A percentile compares a stretch with the other conserved stretches of the same genome.
Conservation (phyloP, 2,329 filamentous ascomycete species). For the Leptographium flavum region DNA sequence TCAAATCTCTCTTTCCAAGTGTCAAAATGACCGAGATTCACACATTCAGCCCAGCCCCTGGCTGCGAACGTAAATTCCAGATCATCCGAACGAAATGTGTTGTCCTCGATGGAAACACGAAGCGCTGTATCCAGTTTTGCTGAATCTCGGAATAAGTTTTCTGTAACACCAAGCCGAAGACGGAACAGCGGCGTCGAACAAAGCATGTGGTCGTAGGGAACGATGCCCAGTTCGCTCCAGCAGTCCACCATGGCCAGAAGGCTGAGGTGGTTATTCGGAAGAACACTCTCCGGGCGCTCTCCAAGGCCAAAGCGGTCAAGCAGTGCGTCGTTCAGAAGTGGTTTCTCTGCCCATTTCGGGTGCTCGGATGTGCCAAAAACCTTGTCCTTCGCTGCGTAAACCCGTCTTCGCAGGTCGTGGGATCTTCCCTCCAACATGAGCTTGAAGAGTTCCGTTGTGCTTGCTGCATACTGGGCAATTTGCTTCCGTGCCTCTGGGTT, state of each 20-base stretch:
- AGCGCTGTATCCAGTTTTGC: constrained; percentile 73
- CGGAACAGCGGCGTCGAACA: constrained; percentile 96
- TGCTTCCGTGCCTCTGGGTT: constrained; percentile 87
- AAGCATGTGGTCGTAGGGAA: constrained; percentile 99
- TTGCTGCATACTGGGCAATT: constrained; percentile 85
- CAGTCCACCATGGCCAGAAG: constrained; percentile 96
- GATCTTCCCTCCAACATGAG: constrained; percentile 82
- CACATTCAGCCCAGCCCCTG: constrained; percentile 87
- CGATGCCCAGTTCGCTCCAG: constrained; percentile 86
- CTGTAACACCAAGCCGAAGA: constrained; percentile 91
- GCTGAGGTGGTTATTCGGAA: constrained; percentile 87
- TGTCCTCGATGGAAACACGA: constrained; percentile 74
- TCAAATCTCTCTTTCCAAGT: constrained; percentile 86
- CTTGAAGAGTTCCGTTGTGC: constrained; percentile 89
- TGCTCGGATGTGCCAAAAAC: constrained; percentile 63
- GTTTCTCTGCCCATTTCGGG: constrained; percentile 43
- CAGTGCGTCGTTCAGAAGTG: constrained; percentile 67
- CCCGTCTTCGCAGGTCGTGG: constrained; percentile 57
- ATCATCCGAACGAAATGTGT: constrained; percentile 87
- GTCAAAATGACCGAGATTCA: constrained; percentile 81
- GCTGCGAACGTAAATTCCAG: constrained; percentile 97
- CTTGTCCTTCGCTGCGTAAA: constrained; percentile 49
- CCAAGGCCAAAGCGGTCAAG: constrained; percentile 82
- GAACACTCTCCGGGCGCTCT: constrained; percentile 30
- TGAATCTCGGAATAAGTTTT: constrained; percentile 81